A percentile compares a stretch with the other conserved stretches of the same genome.
Conservation (phyloP, 495 filamentous ascomycete species). For the Eremomyces bilateralis region DNA sequence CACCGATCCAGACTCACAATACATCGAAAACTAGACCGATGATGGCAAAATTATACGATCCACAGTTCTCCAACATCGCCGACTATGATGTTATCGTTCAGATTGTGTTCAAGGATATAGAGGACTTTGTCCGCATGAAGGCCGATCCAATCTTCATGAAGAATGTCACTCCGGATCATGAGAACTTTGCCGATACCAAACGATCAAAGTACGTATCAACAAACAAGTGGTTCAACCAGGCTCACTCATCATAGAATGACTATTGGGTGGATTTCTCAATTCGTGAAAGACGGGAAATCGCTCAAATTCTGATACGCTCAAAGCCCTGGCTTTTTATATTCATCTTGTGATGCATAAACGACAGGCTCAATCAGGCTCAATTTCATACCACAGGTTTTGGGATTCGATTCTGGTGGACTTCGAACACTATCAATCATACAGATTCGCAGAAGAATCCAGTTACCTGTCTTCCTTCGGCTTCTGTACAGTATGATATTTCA, state of each 20-base stretch:
- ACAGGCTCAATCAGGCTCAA: too few relatives aligned
- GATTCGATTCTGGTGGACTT: too few relatives aligned
- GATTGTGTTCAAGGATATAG: conserved; percentile 8
- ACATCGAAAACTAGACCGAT: conserved; percentile 6
- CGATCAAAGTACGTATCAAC: conserved; percentile 5
- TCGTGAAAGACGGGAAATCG: neutral
- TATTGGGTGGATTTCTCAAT: neutral
- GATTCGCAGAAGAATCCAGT: too few relatives aligned
- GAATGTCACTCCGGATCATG: conserved; percentile 10
- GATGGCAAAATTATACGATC: conserved; percentile 11
- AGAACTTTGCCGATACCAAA: conserved; percentile 15
- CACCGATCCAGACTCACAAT: conserved; percentile 11
- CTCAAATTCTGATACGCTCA: too few relatives aligned
- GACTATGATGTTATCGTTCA: conserved; percentile 13
- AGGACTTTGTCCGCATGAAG: conserved; percentile 11
- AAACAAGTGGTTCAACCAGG: neutral
- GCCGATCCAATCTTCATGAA: conserved; percentile 12
- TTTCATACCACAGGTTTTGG: too few relatives aligned
- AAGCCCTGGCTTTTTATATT: too few relatives aligned
- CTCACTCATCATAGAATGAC: neutral
- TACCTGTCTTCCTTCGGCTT: too few relatives aligned
- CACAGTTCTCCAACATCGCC: conserved; percentile 9
- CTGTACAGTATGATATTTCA: too few relatives aligned
- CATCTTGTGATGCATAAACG: too few relatives aligned
- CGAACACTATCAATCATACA: too few relatives aligned